Evolutionary conservation across 371 early-diverging fungal species (phyloP), one percentile per base, ranked within the genome.

Genomic region (Encephalitozoon intestinalis): DNA sequence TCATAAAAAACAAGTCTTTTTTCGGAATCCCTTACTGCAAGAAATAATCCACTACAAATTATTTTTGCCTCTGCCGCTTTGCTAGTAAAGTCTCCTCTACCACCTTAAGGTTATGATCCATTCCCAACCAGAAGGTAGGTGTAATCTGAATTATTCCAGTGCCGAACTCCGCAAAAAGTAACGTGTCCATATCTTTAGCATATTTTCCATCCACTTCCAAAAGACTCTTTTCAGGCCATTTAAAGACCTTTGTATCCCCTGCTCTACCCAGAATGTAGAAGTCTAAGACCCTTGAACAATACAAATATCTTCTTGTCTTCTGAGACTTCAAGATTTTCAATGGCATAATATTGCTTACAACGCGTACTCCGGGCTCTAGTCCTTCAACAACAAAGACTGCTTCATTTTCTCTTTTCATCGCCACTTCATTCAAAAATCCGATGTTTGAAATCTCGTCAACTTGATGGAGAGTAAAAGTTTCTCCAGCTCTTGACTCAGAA

Each of bases 361-460:
- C 23, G 4, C 51, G 23, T n/a, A 69, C 25, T 11, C 43, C 39
- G 1, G 51, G 51, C 18, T 50, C 9, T 0, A 53, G 15, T 8
- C 70, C 70, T 51, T 69, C 70, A 12, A 41, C 37, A 34, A 5
- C 41, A 37, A 40, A 31, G 15, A 40, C 41, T 1, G 9, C 51
- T 39, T 69, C 31, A 1, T 23, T 37, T 0, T 69, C 40, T 23
- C n/a, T 34, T 25, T 51, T 49, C 40, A 69, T 30, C 2, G 25
- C 31, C 12, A 53, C 40, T 25, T 41, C 70, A 53, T 69, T 69
- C 39, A 69, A 25, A 37, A 40, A 30, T n/a, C 70, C 70, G 39
- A 69, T 51, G 18, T 53, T 53, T 34, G 70, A n/a, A 49, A 69
- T 39, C 25, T 37, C 49, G 25, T 69, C 51, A 51, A 51, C 37